phyloP scores from a whole-genome alignment of 176 grass and related monocot species.

The Poa pratensis region DNA sequence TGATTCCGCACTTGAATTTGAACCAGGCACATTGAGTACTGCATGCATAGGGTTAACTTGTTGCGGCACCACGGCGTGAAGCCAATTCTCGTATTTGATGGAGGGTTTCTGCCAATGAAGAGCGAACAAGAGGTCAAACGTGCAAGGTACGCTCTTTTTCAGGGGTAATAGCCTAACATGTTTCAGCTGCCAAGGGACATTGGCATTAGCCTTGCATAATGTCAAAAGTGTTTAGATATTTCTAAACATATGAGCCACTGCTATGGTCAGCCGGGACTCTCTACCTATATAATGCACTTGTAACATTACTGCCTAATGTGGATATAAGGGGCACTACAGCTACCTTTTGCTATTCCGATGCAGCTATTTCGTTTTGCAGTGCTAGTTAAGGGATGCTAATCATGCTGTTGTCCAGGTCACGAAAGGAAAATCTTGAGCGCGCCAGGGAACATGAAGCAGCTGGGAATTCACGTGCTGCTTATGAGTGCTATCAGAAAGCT shows the following conservation, averaged over 20 bases:
- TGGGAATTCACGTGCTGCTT: constrained; percentile 88
- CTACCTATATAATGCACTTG: background rate
- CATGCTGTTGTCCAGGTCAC: constrained; percentile 51
- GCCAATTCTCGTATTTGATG: constrained; percentile 95
- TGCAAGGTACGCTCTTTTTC: constrained; percentile 64
- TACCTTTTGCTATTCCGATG: constrained; percentile 23
- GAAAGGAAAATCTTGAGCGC: constrained; percentile 91
- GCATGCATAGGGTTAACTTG: constrained; percentile 96
- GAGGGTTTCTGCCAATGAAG: constrained; percentile 92
- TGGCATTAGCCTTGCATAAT: constrained; percentile 15
- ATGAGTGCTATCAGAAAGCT: constrained; percentile 94
- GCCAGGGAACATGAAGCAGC: constrained; percentile 87
- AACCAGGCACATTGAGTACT: constrained; percentile 82
- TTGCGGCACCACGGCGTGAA: constrained; percentile 78
- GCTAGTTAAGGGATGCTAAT: constrained; percentile 22
- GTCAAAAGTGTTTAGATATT: background rate
- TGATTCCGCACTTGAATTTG: constrained; percentile 34
- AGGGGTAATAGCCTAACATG: constrained; percentile 25
- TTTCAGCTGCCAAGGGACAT: background rate
- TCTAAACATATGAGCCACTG: constrained; percentile 16
- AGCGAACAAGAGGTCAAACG: constrained; percentile 81
- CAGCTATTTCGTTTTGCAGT: constrained; percentile 7
- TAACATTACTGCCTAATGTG: constrained; percentile 14
- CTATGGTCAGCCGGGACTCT: background rate
- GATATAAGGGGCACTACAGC: background rate